Evolutionary conservation across 805 yeast species (phyloP).

Genomic region (Komagataella populi): DNA sequence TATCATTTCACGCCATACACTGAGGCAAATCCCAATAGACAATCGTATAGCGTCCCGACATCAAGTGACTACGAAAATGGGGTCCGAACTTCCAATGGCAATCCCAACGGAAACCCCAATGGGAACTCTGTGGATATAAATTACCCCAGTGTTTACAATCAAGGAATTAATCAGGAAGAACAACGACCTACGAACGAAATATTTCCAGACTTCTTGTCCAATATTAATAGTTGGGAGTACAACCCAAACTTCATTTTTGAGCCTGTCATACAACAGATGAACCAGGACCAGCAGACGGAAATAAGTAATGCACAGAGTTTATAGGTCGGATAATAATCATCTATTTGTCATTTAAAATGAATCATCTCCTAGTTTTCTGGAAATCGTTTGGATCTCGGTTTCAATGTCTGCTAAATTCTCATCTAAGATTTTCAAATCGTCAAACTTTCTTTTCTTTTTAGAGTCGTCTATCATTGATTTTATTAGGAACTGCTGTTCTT

Average conservation of each 20-base stretch:
- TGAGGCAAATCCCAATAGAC: neutral
- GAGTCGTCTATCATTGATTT: constrained; percentile 48
- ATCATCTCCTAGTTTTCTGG: constrained; percentile 42
- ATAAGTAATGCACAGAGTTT: neutral
- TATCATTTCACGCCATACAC: constrained; percentile 3
- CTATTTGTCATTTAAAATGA: constrained; percentile 8
- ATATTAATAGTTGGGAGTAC: constrained; percentile 12
- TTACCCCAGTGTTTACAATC: neutral
- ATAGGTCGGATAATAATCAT: neutral
- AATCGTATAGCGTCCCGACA: neutral
- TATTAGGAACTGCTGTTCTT: constrained; percentile 71
- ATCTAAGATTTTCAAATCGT: constrained; percentile 52
- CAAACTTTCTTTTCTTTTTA: constrained; percentile 59
- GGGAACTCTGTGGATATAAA: neutral
- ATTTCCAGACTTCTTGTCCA: constrained; percentile 9
- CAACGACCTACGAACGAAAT: neutral
- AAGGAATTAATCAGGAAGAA: neutral
- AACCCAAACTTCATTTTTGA: constrained; percentile 2
- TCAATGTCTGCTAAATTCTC: constrained; percentile 45
- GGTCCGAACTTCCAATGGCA: neutral
- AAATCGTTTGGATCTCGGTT: constrained; percentile 30
- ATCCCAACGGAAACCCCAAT: constrained; percentile 1
- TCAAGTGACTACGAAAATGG: neutral
- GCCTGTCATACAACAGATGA: constrained; percentile 7
- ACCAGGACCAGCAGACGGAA: constrained; percentile 20